Evolutionary conservation across 768 basidiomycete species (phyloP).

Genomic region (Calocybe indica): DNA sequence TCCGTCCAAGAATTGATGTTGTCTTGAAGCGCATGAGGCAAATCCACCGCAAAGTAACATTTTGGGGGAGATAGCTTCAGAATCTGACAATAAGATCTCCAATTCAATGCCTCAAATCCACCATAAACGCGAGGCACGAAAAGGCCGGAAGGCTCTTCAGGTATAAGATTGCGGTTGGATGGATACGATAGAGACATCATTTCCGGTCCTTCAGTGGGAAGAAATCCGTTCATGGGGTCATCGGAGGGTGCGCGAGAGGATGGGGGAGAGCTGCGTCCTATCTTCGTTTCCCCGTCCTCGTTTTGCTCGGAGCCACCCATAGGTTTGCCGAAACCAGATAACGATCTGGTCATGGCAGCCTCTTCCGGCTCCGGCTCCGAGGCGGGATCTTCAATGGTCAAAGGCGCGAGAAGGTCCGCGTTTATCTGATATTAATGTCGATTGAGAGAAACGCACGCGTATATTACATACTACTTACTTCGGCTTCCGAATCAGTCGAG

Average conservation of each 20-base stretch:
- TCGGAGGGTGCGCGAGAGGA: constrained; percentile 10
- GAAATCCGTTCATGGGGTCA: constrained; percentile 3
- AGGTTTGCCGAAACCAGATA: too few species aligned
- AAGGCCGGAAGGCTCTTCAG: constrained; percentile 5
- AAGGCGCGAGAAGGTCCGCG: too few species aligned
- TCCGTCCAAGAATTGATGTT: constrained; percentile 49
- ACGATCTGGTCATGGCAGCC: too few species aligned
- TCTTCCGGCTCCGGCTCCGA: too few species aligned
- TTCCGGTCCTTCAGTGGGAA: constrained; percentile 1
- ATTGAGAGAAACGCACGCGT: too few species aligned
- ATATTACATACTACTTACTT: too few species aligned
- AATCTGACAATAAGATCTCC: constrained; percentile 29
- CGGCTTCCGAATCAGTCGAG: too few species aligned
- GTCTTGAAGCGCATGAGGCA: constrained; percentile 64
- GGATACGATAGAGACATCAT: constrained; percentile 5
- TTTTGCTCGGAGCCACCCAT: too few species aligned
- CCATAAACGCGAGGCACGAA: constrained; percentile 13
- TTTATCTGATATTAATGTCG: too few species aligned
- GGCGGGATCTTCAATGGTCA: too few species aligned
- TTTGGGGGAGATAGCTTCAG: constrained; percentile 25
- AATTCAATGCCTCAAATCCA: constrained; percentile 31
- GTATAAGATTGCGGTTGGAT: constrained; percentile 5
- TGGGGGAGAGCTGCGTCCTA: constrained; percentile 7
- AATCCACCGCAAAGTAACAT: constrained; percentile 35
- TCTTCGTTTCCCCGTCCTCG: background rate